These are phyloP conservation scores for Phlyctochytrium planicorne DNA, from an alignment of 192 early-diverging fungal genomes.

Conservation along the genomic window DNA sequence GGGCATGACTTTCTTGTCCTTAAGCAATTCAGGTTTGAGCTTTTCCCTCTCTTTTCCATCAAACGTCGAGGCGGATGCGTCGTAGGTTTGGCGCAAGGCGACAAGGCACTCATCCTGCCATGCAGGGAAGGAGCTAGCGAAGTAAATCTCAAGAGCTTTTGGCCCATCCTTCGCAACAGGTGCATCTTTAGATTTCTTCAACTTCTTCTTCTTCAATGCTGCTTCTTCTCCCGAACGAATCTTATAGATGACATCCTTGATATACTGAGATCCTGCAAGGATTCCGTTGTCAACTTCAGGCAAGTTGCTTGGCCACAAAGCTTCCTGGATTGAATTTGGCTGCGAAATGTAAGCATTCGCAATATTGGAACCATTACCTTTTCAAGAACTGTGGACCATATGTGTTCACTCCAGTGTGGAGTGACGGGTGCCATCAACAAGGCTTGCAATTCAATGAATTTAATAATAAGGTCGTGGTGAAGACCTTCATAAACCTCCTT, in stretches of 20 bases:
- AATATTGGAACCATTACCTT: constrained; percentile 44
- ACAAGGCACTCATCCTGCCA: constrained; percentile 81
- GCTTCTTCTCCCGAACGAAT: constrained; percentile 79
- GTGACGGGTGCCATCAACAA: constrained; percentile 84
- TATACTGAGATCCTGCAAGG: constrained; percentile 74
- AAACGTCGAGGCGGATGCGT: constrained; percentile 56
- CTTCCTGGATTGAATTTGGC: constrained; percentile 64
- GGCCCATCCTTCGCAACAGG: constrained; percentile 47
- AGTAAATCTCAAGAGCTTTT: constrained; percentile 75
- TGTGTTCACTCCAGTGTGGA: constrained; percentile 92
- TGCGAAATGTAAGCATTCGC: constrained; percentile 12
- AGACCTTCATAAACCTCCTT: constrained; percentile 61
- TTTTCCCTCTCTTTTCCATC: constrained; percentile 71
- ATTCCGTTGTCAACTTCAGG: constrained; percentile 67
- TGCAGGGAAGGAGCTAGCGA: constrained; percentile 81
- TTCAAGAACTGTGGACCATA: constrained; percentile 79
- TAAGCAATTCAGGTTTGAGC: constrained; percentile 68
- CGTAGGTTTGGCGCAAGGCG: constrained; percentile 40
- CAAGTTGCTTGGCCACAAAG: constrained; percentile 59
- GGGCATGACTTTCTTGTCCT: constrained; percentile 96
- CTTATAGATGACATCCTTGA: constrained; percentile 69
- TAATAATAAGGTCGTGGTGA: constrained; percentile 80
- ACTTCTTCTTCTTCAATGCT: constrained; percentile 68
- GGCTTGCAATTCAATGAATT: constrained; percentile 83
- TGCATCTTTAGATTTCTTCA: constrained; percentile 37